A percentile compares a stretch with the other conserved stretches of the same genome.
Conservation (phyloP, 2,329 filamentous ascomycete species). For the Colletotrichum sp. region DNA sequence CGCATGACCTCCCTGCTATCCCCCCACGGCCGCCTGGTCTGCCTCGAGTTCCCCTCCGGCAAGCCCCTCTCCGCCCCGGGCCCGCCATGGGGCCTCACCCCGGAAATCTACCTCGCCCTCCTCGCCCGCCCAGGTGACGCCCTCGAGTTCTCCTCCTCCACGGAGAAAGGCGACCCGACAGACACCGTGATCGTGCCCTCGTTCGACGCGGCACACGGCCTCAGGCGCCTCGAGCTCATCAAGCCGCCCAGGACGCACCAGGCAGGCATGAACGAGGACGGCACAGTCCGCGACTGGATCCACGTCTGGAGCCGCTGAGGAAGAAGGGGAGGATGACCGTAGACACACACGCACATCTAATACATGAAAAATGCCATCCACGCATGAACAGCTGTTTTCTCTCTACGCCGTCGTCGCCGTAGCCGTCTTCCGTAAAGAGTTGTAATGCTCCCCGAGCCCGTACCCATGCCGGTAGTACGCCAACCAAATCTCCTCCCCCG, state of each 20-base stretch:
- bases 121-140: constrained; percentile 72
- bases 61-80: constrained; percentile 70
- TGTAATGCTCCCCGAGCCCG: constrained; percentile 96
- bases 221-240: constrained; percentile 52
- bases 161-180: constrained; percentile 23
- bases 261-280: constrained; percentile 48
- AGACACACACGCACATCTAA: background rate
- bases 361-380: background rate
- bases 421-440: constrained; percentile 70
- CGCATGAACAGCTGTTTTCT: background rate
- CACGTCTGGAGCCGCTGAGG: constrained; percentile 52
- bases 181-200: constrained; percentile 44
- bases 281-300: constrained; percentile 55
- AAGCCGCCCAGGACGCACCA: constrained; percentile 55
- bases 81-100: constrained; percentile 74
- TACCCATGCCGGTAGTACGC: constrained; percentile 96
- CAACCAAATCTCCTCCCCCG: constrained; percentile 70
- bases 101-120: constrained; percentile 74
- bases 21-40: constrained; percentile 56
- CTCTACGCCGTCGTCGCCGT: constrained; percentile 32
- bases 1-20: constrained; percentile 55
- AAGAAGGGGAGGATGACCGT: background rate
- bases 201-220: constrained; percentile 37
- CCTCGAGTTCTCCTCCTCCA: constrained; percentile 55
- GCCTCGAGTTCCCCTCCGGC: constrained; percentile 78